Conservation (phyloP, 2,329 filamentous ascomycete genomes). For the Xylaria sp. region DNA sequence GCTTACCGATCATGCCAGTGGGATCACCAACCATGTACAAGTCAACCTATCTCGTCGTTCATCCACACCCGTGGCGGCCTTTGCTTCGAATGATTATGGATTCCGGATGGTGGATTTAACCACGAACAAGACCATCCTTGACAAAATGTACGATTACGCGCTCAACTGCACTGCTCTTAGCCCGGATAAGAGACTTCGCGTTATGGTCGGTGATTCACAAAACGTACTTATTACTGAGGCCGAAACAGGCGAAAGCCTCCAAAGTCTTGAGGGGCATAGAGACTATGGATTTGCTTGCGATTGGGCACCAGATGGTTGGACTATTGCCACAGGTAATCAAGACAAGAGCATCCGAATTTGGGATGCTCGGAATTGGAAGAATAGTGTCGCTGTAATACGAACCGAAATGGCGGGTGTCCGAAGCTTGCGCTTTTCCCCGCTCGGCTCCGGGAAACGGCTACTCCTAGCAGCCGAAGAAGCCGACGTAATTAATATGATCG, state of each 20-base stretch:
- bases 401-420: conserved; percentile 73
- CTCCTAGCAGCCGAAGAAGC: conserved; percentile 78
- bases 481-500: conserved; percentile 73
- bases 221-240: conserved; percentile 72
- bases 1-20: conserved; percentile 55
- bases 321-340: conserved; percentile 77
- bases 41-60: conserved; percentile 60
- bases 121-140: conserved; percentile 63
- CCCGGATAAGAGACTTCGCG: conserved; percentile 72
- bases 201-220: conserved; percentile 72
- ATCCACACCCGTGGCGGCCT: conserved; percentile 59
- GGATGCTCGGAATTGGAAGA: conserved; percentile 74
- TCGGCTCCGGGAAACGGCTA: conserved; percentile 69
- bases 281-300: conserved; percentile 79
- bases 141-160: conserved; percentile 60
- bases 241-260: conserved; percentile 64
- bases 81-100: conserved; percentile 66
- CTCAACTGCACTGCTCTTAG: conserved; percentile 77
- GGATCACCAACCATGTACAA: conserved; percentile 70
- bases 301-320: conserved; percentile 79
- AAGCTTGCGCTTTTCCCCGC: conserved; percentile 72
- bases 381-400: conserved; percentile 61
- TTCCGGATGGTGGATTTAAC: conserved; percentile 64
- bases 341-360: conserved; percentile 76
- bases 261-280: conserved; percentile 65